Evolutionary conservation across 208 protist genomes (phyloP).

Genomic region (Leishmania lainsoni): DNA sequence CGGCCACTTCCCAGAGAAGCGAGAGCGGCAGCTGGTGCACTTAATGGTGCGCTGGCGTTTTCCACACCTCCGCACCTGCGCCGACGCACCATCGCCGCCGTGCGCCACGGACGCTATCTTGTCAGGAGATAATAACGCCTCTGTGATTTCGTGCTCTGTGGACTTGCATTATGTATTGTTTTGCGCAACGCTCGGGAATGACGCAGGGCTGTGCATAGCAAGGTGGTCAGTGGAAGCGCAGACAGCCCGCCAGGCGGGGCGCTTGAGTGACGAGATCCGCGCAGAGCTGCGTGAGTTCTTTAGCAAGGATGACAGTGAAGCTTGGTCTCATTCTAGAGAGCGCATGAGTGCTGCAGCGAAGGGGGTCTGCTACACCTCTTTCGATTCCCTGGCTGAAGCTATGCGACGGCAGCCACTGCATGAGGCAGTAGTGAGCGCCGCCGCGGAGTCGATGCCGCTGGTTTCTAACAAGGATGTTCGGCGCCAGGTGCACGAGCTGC

Average conservation of each 20-base stretch:
- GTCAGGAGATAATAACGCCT: neutral
- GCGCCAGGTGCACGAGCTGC: conserved; percentile 65
- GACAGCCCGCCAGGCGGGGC: conserved; percentile 13
- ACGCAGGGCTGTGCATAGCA: conserved; percentile 38
- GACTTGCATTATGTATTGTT: conserved; percentile 51
- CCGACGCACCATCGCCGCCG: neutral
- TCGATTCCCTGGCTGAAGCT: conserved; percentile 6
- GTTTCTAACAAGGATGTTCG: conserved; percentile 63
- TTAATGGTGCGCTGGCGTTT: conserved; percentile 44
- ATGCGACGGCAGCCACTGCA: conserved; percentile 5
- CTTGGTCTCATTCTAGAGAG: too few relatives aligned
- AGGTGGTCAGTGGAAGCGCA: conserved; percentile 33
- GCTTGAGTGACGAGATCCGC: neutral
- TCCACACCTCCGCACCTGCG: conserved; percentile 48
- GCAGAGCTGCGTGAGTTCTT: conserved; percentile 3
- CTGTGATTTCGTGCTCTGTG: conserved; percentile 14
- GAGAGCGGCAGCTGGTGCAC: conserved; percentile 29
- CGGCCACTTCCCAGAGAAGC: conserved; percentile 10
- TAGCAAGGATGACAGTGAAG: neutral
- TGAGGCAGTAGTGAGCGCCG: neutral
- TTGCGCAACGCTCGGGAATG: conserved; percentile 31
- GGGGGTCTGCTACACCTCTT: conserved; percentile 27
- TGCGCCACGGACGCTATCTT: neutral
- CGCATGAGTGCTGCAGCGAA: neutral
- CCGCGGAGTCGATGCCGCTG: conserved; percentile 4